Conservation (phyloP, 306 rosid species). For the Dryas drummondii region DNA sequence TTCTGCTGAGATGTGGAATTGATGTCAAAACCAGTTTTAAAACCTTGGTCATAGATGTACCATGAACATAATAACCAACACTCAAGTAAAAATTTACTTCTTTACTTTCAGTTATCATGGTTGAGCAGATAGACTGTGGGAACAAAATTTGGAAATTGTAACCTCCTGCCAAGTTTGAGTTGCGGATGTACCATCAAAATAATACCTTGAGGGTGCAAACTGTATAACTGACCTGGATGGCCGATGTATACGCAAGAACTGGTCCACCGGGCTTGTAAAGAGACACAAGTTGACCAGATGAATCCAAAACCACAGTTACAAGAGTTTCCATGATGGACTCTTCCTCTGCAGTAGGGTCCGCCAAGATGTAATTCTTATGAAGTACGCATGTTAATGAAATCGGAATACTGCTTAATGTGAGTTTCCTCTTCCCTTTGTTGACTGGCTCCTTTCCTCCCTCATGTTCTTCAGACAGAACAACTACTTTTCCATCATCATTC, state of each 20-base stretch:
- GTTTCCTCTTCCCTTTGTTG: conserved; percentile 75
- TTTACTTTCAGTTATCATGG: not conserved
- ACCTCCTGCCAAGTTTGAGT: not conserved
- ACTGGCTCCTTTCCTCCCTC: conserved; percentile 56
- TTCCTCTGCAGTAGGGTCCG: conserved; percentile 90
- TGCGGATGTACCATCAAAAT: conserved; percentile 12
- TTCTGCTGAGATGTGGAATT: not conserved
- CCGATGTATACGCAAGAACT: conserved; percentile 68
- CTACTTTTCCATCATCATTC: conserved; percentile 78
- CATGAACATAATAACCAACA: not conserved
- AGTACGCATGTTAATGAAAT: conserved; percentile 80
- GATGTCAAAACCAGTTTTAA: not conserved
- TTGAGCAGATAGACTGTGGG: not conserved
- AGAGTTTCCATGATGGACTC: conserved; percentile 82
- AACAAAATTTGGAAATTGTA: not conserved
- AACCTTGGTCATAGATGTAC: not conserved
- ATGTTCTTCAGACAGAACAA: conserved; percentile 55
- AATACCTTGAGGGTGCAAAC: conserved; percentile 10
- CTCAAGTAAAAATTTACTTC: not conserved
- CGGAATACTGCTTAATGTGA: conserved; percentile 59
- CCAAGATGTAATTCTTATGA: conserved; percentile 76
- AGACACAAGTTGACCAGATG: conserved; percentile 69
- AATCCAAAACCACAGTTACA: conserved; percentile 74
- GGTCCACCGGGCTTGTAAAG: conserved; percentile 90
- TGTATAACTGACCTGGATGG: conserved; percentile 59